These are phyloP conservation scores for Phytophthora sojae DNA, from an alignment of 352 stramenopile genomes.

Conservation along the genomic window DNA sequence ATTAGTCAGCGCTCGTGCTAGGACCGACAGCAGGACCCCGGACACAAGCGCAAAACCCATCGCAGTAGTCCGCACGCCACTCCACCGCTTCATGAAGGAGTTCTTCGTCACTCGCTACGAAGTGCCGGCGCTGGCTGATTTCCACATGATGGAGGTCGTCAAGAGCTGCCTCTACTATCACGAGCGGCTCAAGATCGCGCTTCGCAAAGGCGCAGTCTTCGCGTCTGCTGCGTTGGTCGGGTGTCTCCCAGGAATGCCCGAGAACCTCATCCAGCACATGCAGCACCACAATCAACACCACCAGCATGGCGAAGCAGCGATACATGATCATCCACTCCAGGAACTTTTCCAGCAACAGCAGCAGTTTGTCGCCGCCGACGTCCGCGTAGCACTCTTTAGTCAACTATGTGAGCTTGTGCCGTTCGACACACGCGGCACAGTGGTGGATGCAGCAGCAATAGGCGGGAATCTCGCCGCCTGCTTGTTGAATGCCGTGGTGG, in stretches of 20 bases:
- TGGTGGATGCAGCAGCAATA: constrained; percentile 1
- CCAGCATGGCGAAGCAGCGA: neutral
- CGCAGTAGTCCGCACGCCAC: constrained; percentile 17
- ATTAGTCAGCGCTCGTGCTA: constrained; percentile 23
- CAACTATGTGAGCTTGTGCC: constrained; percentile 68
- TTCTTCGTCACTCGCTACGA: constrained; percentile 65
- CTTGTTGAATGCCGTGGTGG: constrained; percentile 54
- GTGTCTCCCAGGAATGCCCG: constrained; percentile 19
- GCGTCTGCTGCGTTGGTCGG: constrained; percentile 15
- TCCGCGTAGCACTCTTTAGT: constrained; percentile 63
- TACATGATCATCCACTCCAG: constrained; percentile 11
- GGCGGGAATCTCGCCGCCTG: constrained; percentile 53
- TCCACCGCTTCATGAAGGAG: constrained; percentile 69
- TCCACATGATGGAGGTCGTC: constrained; percentile 75
- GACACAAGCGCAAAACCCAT: constrained; percentile 4
- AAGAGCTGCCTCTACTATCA: constrained; percentile 70
- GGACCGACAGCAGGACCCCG: neutral
- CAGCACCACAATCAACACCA: constrained; percentile 26
- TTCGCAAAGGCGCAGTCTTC: constrained; percentile 21
- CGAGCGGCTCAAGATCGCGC: constrained; percentile 38
- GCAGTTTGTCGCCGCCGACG: constrained; percentile 41
- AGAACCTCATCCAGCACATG: constrained; percentile 29
- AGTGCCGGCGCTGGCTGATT: constrained; percentile 66
- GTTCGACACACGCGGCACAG: constrained; percentile 27
- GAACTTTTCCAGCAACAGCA: constrained; percentile 20